These are phyloP conservation scores for Venturia asperata DNA, from an alignment of 2,329 filamentous ascomycete genomes.

Conservation along the genomic window DNA sequence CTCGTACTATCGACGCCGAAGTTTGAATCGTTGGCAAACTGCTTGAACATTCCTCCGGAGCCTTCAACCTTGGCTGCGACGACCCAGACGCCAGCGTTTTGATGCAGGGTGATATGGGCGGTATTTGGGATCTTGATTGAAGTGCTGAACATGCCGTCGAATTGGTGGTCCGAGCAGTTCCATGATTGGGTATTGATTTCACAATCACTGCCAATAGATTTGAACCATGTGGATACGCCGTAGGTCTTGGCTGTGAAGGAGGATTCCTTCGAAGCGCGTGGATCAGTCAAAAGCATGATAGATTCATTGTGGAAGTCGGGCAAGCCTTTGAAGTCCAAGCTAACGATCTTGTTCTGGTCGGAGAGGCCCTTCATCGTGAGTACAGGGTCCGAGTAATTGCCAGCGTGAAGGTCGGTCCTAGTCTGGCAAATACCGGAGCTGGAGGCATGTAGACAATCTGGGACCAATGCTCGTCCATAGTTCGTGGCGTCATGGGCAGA, in stretches of 20 bases:
- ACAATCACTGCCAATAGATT: background rate
- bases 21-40: background rate
- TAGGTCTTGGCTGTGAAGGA: background rate
- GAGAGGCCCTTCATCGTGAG: background rate
- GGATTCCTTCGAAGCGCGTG: slow-evolving; percentile 1
- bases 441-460: background rate
- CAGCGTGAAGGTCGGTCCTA: background rate
- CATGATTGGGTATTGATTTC: background rate
- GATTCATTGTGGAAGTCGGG: slow-evolving; percentile 6
- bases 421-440: slow-evolving; percentile 3
- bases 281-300: background rate
- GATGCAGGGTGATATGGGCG: background rate
- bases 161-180: slow-evolving; percentile 8
- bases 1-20: background rate
- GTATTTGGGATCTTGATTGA: background rate
- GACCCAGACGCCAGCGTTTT: background rate
- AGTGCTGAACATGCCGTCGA: background rate
- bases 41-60: background rate
- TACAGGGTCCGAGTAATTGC: background rate
- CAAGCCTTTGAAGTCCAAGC: slow-evolving; percentile 1
- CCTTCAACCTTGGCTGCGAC: slow-evolving; percentile 4
- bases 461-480: slow-evolving; percentile 5
- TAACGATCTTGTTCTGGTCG: background rate
- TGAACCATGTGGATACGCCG: slow-evolving; percentile 4
- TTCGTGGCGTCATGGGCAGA: background rate